A percentile compares a stretch with the other conserved stretches of the same genome.
These are phyloP conservation scores for Penicillium maclennaniae DNA, from an alignment of 495 filamentous ascomycete species.

Conservation along the genomic window DNA sequence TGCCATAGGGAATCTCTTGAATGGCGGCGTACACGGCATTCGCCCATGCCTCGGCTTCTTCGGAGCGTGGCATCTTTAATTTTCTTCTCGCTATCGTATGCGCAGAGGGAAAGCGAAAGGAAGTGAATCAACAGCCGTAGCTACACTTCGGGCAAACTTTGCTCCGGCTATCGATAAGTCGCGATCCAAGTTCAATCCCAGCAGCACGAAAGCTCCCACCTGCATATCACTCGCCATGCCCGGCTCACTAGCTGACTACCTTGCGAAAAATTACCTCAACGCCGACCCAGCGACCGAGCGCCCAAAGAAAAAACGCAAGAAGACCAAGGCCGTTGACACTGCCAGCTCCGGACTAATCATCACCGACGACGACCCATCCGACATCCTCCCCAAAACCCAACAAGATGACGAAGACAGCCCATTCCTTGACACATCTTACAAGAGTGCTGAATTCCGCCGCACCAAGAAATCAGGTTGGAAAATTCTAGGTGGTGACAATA, in stretches of 20 bases:
- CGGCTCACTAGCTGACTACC: conserved; percentile 72
- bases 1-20: conserved; percentile 77
- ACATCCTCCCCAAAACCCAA: conserved; percentile 52
- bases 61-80: conserved; percentile 61
- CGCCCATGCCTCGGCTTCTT: conserved; percentile 83
- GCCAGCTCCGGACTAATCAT: conserved; percentile 68
- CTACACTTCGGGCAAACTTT: conserved; percentile 22
- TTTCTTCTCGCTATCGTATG: background rate
- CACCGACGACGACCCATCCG: conserved; percentile 81
- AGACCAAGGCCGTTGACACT: conserved; percentile 66
- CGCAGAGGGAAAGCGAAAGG: background rate
- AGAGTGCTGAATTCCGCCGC: conserved; percentile 68
- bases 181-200: conserved; percentile 1
- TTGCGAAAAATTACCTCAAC: conserved; percentile 91
- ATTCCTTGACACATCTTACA: conserved; percentile 44
- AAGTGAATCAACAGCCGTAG: background rate
- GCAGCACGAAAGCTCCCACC: background rate
- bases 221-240: conserved; percentile 14
- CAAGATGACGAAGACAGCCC: conserved; percentile 46
- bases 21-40: conserved; percentile 78
- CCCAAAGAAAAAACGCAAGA: conserved; percentile 74
- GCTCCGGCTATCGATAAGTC: conserved; percentile 28
- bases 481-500: conserved; percentile 50
- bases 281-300: conserved; percentile 60
- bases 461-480: conserved; percentile 78